Conservation (phyloP, 306 rosid species). For the Canavalia ensiformis region DNA sequence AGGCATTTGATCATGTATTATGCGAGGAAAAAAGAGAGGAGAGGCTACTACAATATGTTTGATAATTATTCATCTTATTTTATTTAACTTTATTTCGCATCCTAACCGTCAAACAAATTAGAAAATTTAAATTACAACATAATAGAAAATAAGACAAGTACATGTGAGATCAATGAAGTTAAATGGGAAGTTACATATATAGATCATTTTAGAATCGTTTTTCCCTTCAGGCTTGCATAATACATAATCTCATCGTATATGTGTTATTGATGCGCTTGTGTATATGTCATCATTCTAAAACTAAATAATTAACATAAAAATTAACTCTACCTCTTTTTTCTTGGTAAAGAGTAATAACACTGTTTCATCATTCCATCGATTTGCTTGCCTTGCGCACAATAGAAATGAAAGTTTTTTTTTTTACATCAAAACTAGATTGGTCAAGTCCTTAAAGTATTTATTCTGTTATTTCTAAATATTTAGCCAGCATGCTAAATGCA, state of each 20-base stretch:
- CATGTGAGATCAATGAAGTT: no score
- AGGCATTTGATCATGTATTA: slow-evolving; percentile 56
- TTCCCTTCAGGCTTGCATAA: neutral
- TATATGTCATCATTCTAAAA: neutral
- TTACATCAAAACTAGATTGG: neutral
- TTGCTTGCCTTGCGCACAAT: neutral
- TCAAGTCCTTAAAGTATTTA: neutral
- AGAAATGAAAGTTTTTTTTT: neutral
- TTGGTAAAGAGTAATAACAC: neutral
- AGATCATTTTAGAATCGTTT: slow-evolving; percentile 8
- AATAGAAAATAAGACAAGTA: no score
- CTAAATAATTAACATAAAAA: neutral
- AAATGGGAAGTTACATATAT: no score
- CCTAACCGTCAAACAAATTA: no score
- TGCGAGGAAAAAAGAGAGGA: neutral
- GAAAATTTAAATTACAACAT: no score
- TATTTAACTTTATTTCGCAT: no score
- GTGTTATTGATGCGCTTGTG: neutral
- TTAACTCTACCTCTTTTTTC: neutral
- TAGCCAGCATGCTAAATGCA: neutral
- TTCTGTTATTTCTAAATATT: neutral
- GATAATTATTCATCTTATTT: no score
- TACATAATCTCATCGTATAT: neutral
- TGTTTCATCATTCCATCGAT: neutral
- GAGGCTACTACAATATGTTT: slow-evolving; percentile 46